A percentile compares a stretch with the other conserved stretches of the same genome.
These are phyloP conservation scores for Ammopiptanthus mongolicus DNA, from an alignment of 306 rosid species.

Conservation along the genomic window DNA sequence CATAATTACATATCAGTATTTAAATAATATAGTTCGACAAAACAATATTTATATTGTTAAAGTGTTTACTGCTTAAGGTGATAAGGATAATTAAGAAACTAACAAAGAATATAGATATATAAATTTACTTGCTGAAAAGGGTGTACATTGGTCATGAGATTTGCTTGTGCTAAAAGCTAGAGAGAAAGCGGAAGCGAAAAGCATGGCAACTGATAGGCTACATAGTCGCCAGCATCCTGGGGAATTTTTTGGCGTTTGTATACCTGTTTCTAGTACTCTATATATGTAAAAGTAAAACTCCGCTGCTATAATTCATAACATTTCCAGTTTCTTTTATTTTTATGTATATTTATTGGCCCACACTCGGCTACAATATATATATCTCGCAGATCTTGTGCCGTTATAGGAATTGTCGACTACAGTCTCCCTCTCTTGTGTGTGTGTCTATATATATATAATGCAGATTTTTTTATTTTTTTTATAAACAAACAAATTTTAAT, in stretches of 20 bases:
- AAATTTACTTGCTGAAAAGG: not conserved
- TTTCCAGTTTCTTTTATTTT: not conserved
- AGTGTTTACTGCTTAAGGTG: not conserved
- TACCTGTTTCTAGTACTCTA: not conserved
- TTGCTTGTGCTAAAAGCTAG: slow-evolving; percentile 1
- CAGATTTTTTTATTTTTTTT: too few species aligned
- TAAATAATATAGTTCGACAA: too few species aligned
- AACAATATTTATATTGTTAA: not conserved
- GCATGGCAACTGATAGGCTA: not conserved
- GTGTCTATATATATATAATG: too few species aligned
- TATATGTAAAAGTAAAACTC: not conserved
- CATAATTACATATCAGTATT: too few species aligned
- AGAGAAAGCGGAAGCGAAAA: slow-evolving; percentile 1
- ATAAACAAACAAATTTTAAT: too few species aligned
- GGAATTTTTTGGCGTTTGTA: not conserved
- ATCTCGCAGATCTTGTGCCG: not conserved
- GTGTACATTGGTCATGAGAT: not conserved
- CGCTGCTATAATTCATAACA: not conserved
- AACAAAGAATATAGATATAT: not conserved
- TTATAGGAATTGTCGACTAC: not conserved
- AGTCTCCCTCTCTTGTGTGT: not conserved
- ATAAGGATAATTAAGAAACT: not conserved
- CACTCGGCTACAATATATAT: not conserved
- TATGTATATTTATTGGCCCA: not conserved
- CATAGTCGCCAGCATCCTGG: not conserved